A percentile compares a stretch with the other conserved stretches of the same genome.
phyloP scores from a whole-genome alignment of 2,329 filamentous ascomycete genomes.

The Cryphonectria japonica region DNA sequence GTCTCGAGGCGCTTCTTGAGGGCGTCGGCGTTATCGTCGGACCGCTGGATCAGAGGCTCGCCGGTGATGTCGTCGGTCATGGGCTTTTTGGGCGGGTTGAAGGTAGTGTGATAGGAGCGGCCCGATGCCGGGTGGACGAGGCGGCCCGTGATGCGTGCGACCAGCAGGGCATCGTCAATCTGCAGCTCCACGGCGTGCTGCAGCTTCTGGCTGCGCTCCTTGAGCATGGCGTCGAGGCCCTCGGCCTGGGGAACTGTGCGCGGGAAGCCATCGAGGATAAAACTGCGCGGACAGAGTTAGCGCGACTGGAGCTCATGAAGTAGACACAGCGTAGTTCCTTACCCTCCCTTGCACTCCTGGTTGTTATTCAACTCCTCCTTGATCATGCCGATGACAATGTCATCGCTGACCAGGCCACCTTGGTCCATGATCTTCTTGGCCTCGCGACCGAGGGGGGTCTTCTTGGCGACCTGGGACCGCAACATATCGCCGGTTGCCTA shows the following conservation, averaged over 20 bases:
- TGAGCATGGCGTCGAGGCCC: conserved; percentile 91
- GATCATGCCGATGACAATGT: conserved; percentile 99
- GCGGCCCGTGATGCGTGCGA: conserved; percentile 94
- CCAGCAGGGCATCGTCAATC: conserved; percentile 92
- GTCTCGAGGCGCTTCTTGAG: conserved; percentile 92
- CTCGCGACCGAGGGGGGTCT: conserved; percentile 90
- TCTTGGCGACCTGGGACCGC: conserved; percentile 95
- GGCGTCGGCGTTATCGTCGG: conserved; percentile 94
- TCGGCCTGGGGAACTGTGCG: conserved; percentile 95
- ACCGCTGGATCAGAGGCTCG: conserved; percentile 94
- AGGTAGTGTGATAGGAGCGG: conserved; percentile 96
- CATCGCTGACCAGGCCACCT: conserved; percentile 95
- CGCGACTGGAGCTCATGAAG: conserved; percentile 19
- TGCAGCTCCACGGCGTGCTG: conserved; percentile 96
- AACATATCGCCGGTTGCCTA: conserved; percentile 99
- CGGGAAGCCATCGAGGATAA: conserved; percentile 98
- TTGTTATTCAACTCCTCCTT: conserved; percentile 95
- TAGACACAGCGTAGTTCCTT: conserved; percentile 38
- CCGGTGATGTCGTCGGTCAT: conserved; percentile 98
- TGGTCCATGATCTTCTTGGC: conserved; percentile 99
- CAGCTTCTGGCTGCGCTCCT: conserved; percentile 75
- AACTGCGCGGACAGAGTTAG: conserved; percentile 58
- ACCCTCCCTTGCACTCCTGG: conserved; percentile 96
- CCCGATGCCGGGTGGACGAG: conserved; percentile 95
- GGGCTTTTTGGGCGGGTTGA: conserved; percentile 91